A percentile compares a stretch with the other conserved stretches of the same genome.
Evolutionary conservation across 2,329 filamentous ascomycete species (phyloP).

Genomic region (Onygenales sp.): DNA sequence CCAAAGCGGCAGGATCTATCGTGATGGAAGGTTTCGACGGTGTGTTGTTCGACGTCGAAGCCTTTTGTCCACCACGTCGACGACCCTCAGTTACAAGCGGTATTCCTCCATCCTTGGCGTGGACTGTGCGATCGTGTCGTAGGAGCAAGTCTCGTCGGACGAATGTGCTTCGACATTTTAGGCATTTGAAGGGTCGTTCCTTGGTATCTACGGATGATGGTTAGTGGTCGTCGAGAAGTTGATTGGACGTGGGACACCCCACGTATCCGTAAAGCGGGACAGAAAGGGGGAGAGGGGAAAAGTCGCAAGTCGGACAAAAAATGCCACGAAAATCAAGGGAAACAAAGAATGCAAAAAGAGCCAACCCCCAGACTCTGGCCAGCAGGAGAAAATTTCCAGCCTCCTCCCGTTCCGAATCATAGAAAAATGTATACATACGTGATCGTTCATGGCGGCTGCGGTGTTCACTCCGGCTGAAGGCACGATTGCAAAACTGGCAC

Average conservation of each 20-base stretch:
- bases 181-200: slow-evolving; percentile 95
- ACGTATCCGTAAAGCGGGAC: background rate
- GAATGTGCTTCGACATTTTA: slow-evolving; percentile 97
- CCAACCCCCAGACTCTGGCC: background rate
- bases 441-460: slow-evolving; percentile 93
- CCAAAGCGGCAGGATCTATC: slow-evolving; percentile 58
- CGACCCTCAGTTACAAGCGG: slow-evolving; percentile 92
- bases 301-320: background rate
- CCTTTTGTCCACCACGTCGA: slow-evolving; percentile 42
- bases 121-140: slow-evolving; percentile 94
- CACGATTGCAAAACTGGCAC: slow-evolving; percentile 96
- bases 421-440: slow-evolving; percentile 58
- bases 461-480: slow-evolving; percentile 95
- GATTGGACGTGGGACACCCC: background rate
- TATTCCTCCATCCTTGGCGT: slow-evolving; percentile 93
- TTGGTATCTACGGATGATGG: slow-evolving; percentile 66
- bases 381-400: background rate
- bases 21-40: slow-evolving; percentile 60
- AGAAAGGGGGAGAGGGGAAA: no score
- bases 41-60: slow-evolving; percentile 25
- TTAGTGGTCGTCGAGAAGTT: background rate
- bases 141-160: slow-evolving; percentile 93
- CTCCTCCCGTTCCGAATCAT: background rate
- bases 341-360: background rate
- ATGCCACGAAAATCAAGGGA: background rate